These are phyloP conservation scores for Hyphopichia fennica DNA, from an alignment of 1,139 yeast genomes.

Conservation along the genomic window DNA sequence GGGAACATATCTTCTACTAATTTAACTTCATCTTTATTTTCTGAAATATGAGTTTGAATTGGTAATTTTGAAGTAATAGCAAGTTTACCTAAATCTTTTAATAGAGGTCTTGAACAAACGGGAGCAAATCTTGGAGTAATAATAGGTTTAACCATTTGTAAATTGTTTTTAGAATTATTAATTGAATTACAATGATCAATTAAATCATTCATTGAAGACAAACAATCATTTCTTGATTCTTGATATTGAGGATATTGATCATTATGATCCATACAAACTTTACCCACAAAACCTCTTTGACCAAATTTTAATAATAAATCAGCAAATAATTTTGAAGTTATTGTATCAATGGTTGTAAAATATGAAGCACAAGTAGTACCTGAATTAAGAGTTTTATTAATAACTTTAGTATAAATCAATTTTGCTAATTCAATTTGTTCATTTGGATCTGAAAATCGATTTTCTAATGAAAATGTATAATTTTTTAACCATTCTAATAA, in stretches of 20 bases:
- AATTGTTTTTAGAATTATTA: conserved; percentile 49
- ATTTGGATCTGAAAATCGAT: conserved; percentile 39
- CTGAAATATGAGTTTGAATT: conserved; percentile 88
- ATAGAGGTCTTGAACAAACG: conserved; percentile 65
- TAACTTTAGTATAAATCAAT: conserved; percentile 62
- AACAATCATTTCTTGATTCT: conserved; percentile 62
- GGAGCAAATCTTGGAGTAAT: conserved; percentile 96
- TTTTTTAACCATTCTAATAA: conserved; percentile 83
- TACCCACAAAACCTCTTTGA: conserved; percentile 88
- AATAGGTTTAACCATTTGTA: conserved; percentile 70
- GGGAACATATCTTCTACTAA: conserved; percentile 81
- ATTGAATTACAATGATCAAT: conserved; percentile 52
- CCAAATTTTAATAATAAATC: conserved; percentile 65
- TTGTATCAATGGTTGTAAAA: conserved; percentile 82
- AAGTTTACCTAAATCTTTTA: conserved; percentile 63
- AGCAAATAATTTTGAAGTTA: conserved; percentile 74
- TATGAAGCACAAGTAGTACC: conserved; percentile 95
- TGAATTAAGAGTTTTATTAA: conserved; percentile 61
- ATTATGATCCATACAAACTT: conserved; percentile 82
- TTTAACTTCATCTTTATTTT: conserved; percentile 70
- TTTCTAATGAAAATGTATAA: conserved; percentile 88
- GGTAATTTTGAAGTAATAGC: conserved; percentile 54
- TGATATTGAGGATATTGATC: conserved; percentile 66
- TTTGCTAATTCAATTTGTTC: conserved; percentile 54
- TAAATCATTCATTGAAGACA: conserved; percentile 56